These are phyloP conservation scores for Tylopilus sp. DNA, from an alignment of 768 basidiomycete species.

Conservation along the genomic window DNA sequence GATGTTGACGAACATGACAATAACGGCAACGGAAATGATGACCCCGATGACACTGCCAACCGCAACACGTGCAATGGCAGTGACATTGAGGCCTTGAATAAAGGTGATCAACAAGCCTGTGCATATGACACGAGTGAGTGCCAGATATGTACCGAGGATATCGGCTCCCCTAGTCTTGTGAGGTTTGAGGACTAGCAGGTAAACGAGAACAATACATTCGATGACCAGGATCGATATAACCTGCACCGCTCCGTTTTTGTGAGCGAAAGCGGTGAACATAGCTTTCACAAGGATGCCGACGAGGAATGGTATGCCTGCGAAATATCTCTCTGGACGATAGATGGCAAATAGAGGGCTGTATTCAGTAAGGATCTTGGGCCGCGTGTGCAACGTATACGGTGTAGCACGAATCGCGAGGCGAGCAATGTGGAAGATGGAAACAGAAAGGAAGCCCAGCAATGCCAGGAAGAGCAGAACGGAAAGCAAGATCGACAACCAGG, in stretches of 20 bases:
- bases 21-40: conserved; percentile 64
- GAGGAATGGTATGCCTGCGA: conserved; percentile 59
- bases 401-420: conserved; percentile 42
- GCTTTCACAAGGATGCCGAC: conserved; percentile 62
- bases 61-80: conserved; percentile 75
- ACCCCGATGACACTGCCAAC: conserved; percentile 75
- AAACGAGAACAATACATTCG: conserved; percentile 58
- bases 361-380: conserved; percentile 35
- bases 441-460: conserved; percentile 46
- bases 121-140: conserved; percentile 63
- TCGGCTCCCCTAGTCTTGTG: conserved; percentile 67
- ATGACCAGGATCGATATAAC: conserved; percentile 62
- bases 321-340: conserved; percentile 65
- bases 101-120: conserved; percentile 77
- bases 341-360: conserved; percentile 62
- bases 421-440: conserved; percentile 47
- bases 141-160: conserved; percentile 63
- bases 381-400: conserved; percentile 37
- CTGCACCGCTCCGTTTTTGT: conserved; percentile 61
- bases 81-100: conserved; percentile 56
- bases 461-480: conserved; percentile 65
- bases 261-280: conserved; percentile 65
- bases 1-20: conserved; percentile 68
- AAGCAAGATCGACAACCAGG: conserved; percentile 79
- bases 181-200: conserved; percentile 55